Base-by-base conservation (phyloP, 139 green algal genomes). In the Closterium sp. region DNA sequence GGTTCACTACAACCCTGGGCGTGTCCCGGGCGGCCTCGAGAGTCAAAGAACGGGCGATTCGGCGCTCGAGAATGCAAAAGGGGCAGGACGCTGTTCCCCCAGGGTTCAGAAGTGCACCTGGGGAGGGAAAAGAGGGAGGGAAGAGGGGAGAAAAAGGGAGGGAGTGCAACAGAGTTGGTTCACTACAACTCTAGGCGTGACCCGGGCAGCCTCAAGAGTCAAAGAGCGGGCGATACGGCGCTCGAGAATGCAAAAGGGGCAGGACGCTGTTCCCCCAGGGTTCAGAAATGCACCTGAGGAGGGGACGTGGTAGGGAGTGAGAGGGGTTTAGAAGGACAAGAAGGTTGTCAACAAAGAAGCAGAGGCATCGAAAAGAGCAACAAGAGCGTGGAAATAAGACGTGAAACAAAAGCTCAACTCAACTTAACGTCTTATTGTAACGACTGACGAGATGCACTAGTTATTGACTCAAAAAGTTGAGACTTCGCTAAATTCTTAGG, bases 211-310 rank as follows among this genome's bases (percentile, higher is more conserved):
- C n/a, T 31, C 29, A 0, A 91, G 31, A 13, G 91, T 92, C 50
- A 94, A 34, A 88, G 87, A 93, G 31, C 38, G 70, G 42, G 27
- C 31, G 31, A 94, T 94, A 42, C 91, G 91, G 24, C 38, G 24
- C 88, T 94, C 91, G 24, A 94, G 86, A 29, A 94, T n/a, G 89
- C 91, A 94, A 29, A 94, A 94, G 70, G 91, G 89, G 89, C 91
- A 94, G 45, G 90, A 94, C 24, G 93, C 91, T 24, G 73, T 34
- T 29, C 34, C 88, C 88, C 28, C n/a, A 27, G 19, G 27, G 86
- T 89, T 89, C 88, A 91, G 4, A 31, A 28, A 31, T 62, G 87
- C 31, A 42, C 22, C 22, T 6, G 9, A 84, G 87, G 34, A 9
- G 34, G 73, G 73, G 85, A 31, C 27, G 85, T 19, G 85, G 85